phyloP scores from a whole-genome alignment of 768 basidiomycete species.

The Naganishia antarctica region DNA sequence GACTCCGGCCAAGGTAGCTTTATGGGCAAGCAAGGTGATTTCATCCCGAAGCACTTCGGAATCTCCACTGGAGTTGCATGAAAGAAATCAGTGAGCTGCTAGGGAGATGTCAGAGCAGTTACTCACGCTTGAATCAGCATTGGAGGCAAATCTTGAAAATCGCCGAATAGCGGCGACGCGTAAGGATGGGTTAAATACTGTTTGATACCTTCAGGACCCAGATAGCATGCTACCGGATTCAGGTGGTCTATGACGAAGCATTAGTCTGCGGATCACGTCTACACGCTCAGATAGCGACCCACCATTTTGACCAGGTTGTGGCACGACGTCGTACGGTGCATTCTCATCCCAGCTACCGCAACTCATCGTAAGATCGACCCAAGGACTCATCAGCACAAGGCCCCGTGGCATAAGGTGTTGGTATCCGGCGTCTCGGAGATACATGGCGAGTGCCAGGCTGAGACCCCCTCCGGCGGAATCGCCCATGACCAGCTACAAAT shows the following conservation, averaged over 20 bases:
- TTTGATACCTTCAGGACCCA: constrained; percentile 62
- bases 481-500: constrained; percentile 54
- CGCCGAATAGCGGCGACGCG: constrained; percentile 84
- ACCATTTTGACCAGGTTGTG: constrained; percentile 47
- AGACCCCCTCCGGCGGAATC: constrained; percentile 94
- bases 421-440: constrained; percentile 86
- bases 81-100: neutral
- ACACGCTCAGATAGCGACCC: constrained; percentile 16
- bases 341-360: constrained; percentile 99
- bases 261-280: neutral
- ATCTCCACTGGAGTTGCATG: constrained; percentile 70
- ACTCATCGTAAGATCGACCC: constrained; percentile 97
- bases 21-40: constrained; percentile 82
- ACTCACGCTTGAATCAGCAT: constrained; percentile 54
- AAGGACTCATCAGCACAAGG: constrained; percentile 84
- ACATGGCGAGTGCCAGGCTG: constrained; percentile 78
- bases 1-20: constrained; percentile 80
- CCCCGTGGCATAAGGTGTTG: constrained; percentile 65
- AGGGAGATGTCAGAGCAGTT: neutral
- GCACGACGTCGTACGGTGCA: constrained; percentile 52
- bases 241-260: constrained; percentile 64
- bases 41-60: constrained; percentile 95
- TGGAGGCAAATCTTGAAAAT: constrained; percentile 78
- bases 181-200: constrained; percentile 92
- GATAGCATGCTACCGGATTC: constrained; percentile 88